Evolutionary conservation across 257 asterid genomes (phyloP), one percentile per base, ranked within the genome.

Genomic region (Jacaranda mimosifolia): DNA sequence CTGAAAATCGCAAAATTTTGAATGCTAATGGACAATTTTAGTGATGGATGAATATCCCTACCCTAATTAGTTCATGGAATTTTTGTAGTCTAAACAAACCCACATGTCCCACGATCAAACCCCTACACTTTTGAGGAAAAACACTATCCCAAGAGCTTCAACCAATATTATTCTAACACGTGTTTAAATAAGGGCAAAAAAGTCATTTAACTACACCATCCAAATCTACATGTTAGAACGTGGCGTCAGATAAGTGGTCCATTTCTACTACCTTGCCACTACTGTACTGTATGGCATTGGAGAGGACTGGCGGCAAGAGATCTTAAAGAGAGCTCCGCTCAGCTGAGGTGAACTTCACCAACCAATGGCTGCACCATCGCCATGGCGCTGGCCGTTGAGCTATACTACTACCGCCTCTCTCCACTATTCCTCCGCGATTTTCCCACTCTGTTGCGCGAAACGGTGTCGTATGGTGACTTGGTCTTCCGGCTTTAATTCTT

Each of bases 311-410:
- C 36, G 64, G 66, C 6, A 2, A 40, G 36, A 17, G 79, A 70
- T 73, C 80, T 60, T 63, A 17, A 68, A 36, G 70, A 60, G 60
- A 77, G 67, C 79, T 64, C 69, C 45, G 67, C 51, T 79, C 73
- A 43, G 73, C 63, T 76, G 80, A 69, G 78, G 81, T 48, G 73
- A 80, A 40, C 84, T 65, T 79, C 70, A 73, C 81, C 68, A 53
- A 72, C 0, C 46, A 13, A 87, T 88, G 96, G 91, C 89, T 85
- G 69, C 90, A 80, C 84, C 87, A 38, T 78, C 91, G 45, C 87
- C 87, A 40, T 71, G 78, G 83, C 88, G 77, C n/a, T 58, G 64
- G 65, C 86, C 80, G 17, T 36, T 64, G 59, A 83, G 15, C 85
- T 21, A 36, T 76, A 65, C 83, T 13, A 13, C 88, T 6, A 15